Evolutionary conservation across 495 filamentous ascomycete genomes (phyloP).

Genomic region (Trichodelitschia bisporula): DNA sequence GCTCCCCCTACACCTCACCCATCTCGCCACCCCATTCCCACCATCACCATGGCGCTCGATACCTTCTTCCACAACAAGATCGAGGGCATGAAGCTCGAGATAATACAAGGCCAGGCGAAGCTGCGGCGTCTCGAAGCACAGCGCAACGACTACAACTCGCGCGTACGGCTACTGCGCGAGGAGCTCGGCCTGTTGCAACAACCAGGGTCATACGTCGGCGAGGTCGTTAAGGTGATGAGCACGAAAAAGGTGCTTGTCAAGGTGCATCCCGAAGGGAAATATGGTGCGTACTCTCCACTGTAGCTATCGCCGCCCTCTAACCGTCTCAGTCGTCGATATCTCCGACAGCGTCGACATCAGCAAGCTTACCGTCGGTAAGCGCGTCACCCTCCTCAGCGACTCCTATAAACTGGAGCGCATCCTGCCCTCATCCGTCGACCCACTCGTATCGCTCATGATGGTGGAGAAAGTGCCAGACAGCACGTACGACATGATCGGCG

Average conservation of each 20-base stretch:
- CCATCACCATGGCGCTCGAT: conserved; percentile 74
- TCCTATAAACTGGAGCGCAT: conserved; percentile 97
- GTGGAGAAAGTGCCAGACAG: conserved; percentile 98
- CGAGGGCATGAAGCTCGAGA: conserved; percentile 98
- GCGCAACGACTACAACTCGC: conserved; percentile 97
- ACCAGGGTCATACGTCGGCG: conserved; percentile 92
- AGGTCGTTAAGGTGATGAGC: conserved; percentile 98
- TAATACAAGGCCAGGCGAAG: conserved; percentile 91
- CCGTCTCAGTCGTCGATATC: conserved; percentile 91
- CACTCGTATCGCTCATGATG: conserved; percentile 99
- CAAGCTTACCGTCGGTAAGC: conserved; percentile 94
- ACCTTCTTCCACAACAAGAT: conserved; percentile 99
- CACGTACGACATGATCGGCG: conserved; percentile 99
- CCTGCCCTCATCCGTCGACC: conserved; percentile 90
- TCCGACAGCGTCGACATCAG: conserved; percentile 80
- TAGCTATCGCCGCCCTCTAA: conserved; percentile 1
- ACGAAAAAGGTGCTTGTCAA: conserved; percentile 99
- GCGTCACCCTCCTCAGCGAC: conserved; percentile 86
- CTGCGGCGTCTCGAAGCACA: conserved; percentile 89
- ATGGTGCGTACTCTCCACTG: conserved; percentile 34
- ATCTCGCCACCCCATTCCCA: conserved; percentile 3
- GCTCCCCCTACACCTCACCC: conserved; percentile 8
- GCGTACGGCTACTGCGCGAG: conserved; percentile 83
- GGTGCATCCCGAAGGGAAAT: conserved; percentile 99
- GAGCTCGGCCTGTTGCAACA: conserved; percentile 92